Percentiles rank a stretch among this genome's conserved stretches.
phyloP scores from a whole-genome alignment of 805 yeast species.

The Brettanomyces naardenensis region DNA sequence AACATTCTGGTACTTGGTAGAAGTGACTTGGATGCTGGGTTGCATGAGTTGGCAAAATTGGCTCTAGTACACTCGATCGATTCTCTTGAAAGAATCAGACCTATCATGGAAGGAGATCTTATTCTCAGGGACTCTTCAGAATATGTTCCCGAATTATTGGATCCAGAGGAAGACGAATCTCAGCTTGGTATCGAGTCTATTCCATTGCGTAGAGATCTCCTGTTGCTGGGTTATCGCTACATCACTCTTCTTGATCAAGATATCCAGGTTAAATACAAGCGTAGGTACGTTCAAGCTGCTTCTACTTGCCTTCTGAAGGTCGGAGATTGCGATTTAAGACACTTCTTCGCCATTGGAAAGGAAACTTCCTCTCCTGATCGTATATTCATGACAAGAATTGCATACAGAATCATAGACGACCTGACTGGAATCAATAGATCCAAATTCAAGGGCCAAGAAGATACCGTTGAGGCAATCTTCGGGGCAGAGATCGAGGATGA shows the following conservation, averaged over 20 bases:
- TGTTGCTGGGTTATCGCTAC: slow-evolving; percentile 1
- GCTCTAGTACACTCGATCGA: not conserved
- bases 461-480: not conserved
- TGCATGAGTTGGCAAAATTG: not conserved
- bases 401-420: not conserved
- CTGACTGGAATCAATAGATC: not conserved
- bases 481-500: not conserved
- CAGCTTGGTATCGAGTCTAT: slow-evolving; percentile 4
- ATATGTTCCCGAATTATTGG: not conserved
- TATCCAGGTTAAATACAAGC: too few relatives aligned
- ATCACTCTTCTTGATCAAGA: not conserved
- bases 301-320: not conserved
- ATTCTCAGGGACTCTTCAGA: not conserved
- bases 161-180: not conserved
- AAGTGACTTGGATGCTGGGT: not conserved
- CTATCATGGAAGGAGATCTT: slow-evolving; percentile 3
- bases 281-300: not conserved
- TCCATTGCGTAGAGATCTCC: not conserved
- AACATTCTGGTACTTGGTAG: slow-evolving; percentile 1
- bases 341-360: not conserved
- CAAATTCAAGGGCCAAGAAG: not conserved
- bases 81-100: slow-evolving; percentile 1
- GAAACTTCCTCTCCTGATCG: not conserved
- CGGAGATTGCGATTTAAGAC: not conserved
- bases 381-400: not conserved